Evolutionary conservation across 176 grass and related monocot species (phyloP), one percentile per base, ranked within the genome.

Genomic region (Avena sativa): DNA sequence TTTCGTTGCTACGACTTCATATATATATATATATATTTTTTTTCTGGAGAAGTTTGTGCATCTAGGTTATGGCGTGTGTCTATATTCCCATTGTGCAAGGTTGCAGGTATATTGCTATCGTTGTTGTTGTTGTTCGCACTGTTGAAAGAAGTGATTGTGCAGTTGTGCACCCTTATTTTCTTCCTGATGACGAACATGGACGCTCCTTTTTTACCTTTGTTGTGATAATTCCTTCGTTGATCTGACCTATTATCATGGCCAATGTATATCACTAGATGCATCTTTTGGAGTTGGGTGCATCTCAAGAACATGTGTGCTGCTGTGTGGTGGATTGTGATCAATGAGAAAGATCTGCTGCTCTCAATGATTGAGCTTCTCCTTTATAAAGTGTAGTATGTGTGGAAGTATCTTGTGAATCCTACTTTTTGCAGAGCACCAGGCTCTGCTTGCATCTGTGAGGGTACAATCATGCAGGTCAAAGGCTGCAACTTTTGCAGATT

Each of bases 401-500:
- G 49, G 76, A 84, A 76, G 51, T 84, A 81, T 76, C 81, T 59
- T 20, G 56, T 70, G 69, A 68, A 69, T 78, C 52, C 63, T 78
- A 63, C 86, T 81, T 85, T 85, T 81, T 76, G 28, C 86, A 70
- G 73, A 46, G 69, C 86, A 87, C 86, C 74, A 71, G 15, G 12
- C 59, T 76, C 51, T 82, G 77, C 43, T 71, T 83, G n/a, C 79
- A 48, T 74, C 77, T 63, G 85, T 71, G 86, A 5, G 52, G 25
- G 70, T 85, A 44, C 90, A 88, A 90, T 91, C 52, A 88, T 91
- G 73, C 81, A 81, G 81, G 60, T 63, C 60, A 85, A 88, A 76
- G 53, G 73, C 73, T 76, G 73, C 48, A 76, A 30, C 23, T 10
- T 76, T 17, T 30, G 2, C 23, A 10, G 67, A 43, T 40, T 43